Evolutionary conservation across 768 basidiomycete species (phyloP), one percentile per base, ranked within the genome.

Genomic region (Calvatia gigantea): DNA sequence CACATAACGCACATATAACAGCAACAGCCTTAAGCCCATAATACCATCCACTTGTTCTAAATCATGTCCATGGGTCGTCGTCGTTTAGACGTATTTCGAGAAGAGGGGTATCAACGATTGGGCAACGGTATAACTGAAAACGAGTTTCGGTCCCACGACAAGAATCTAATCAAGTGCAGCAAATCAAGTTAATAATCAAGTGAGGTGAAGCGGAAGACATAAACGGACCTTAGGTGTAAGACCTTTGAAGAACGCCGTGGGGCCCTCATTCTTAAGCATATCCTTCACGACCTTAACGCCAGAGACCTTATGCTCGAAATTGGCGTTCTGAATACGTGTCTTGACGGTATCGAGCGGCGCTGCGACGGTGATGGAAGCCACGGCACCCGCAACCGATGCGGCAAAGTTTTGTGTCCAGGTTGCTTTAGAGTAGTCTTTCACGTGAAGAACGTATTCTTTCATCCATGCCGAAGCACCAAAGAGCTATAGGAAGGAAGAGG

Each of bases 361-460:
- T 14, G 96, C 95, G 63, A 98, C 85, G 7, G 92, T 92, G 66
- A 99, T 98, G 29, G 93, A 95, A 2, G 96, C 88, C 37, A 97
- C 86, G 37, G 95, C 96, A 68, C 96, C 96, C 4, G 87, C 89
- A 56, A 98, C 81, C 11, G 94, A 96, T 1, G 96, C 94, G 62
- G 98, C 82, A 66, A 98, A 98, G 77, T 99, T 99, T 73, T 99
- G 94, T 8, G 75, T 77, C 94, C 94, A 98, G 0, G 96, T 98
- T n/a, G 96, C 96, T 62, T 87, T 82, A 50, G 87, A 89, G 75
- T 93, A 99, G 69, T 98, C 96, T 23, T 81, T 69, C 4, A 98
- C 83, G 44, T 90, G 86, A 62, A 98, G 90, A 44, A 89, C 71
- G 69, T 95, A 95, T 63, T 98, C 95, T 70, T 98, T 98, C 29